These are phyloP conservation scores for Saccharomyces kudriavzevii DNA, from an alignment of 805 yeast genomes.

Conservation along the genomic window DNA sequence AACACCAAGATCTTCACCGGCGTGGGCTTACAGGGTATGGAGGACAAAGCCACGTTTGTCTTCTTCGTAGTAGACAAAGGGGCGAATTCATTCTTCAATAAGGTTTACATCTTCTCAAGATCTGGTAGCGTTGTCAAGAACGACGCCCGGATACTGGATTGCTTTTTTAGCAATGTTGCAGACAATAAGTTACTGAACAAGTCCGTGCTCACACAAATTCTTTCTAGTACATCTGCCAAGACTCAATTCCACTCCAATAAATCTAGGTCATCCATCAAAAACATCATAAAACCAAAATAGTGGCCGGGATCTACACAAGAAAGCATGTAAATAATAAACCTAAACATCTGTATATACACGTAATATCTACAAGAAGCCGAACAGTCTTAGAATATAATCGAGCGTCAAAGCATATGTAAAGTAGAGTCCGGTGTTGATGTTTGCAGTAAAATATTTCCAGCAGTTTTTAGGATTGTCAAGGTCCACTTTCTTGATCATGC, in stretches of 20 bases:
- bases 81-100: constrained; percentile 13
- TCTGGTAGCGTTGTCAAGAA: constrained; percentile 24
- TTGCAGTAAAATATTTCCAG: constrained; percentile 71
- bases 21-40: constrained; percentile 24
- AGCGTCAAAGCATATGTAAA: constrained; percentile 58
- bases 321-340: constrained; percentile 3
- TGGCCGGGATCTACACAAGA: not conserved
- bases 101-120: constrained; percentile 23
- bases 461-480: constrained; percentile 74
- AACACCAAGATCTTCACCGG: constrained; percentile 24
- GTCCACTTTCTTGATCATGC: constrained; percentile 66
- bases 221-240: not conserved
- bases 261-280: not conserved
- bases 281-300: not conserved
- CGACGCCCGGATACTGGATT: constrained; percentile 26
- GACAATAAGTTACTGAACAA: not conserved
- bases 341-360: not conserved
- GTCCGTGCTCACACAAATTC: not conserved
- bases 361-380: constrained; percentile 21
- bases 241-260: not conserved
- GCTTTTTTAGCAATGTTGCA: constrained; percentile 13
- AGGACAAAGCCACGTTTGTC: constrained; percentile 23
- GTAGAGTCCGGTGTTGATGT: constrained; percentile 67
- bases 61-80: constrained; percentile 19
- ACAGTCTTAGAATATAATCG: constrained; percentile 48